phyloP scores from a whole-genome alignment of 805 yeast genomes.

The Wickerhamomyces canadensis region DNA sequence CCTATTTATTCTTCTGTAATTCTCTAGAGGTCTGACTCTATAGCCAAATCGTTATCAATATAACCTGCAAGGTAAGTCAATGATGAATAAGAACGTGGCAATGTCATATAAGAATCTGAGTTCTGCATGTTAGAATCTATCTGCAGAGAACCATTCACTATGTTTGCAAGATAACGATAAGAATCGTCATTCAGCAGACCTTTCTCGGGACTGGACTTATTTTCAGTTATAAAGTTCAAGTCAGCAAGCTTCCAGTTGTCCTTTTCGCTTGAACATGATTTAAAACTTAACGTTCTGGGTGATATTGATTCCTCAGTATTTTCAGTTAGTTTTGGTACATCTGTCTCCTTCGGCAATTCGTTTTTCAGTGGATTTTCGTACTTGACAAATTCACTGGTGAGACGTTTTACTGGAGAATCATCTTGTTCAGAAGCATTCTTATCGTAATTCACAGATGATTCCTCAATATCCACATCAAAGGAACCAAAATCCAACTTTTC shows the following conservation, averaged over 20 bases:
- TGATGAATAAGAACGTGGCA: constrained; percentile 30
- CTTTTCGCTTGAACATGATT: constrained; percentile 16
- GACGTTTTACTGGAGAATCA: constrained; percentile 4
- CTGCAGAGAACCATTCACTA: constrained; percentile 23
- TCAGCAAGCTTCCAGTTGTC: neutral
- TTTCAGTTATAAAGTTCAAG: neutral
- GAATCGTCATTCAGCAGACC: constrained; percentile 31
- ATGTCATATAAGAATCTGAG: constrained; percentile 12
- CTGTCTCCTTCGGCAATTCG: neutral
- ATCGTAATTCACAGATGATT: neutral
- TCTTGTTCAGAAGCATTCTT: neutral
- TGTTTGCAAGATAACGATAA: constrained; percentile 37
- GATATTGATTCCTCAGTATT: constrained; percentile 1
- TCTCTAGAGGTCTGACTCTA: constrained; percentile 14
- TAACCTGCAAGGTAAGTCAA: constrained; percentile 30
- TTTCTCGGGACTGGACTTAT: constrained; percentile 1
- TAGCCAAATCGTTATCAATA: constrained; percentile 23
- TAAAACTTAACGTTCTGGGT: constrained; percentile 14
- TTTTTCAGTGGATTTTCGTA: neutral
- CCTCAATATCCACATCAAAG: constrained; percentile 2
- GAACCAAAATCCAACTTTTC: constrained; percentile 1
- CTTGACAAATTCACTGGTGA: neutral
- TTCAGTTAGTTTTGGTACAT: neutral
- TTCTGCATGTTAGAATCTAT: constrained; percentile 5
- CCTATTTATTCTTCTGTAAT: constrained; percentile 8